Evolutionary conservation across 2,329 filamentous ascomycete species (phyloP).

Genomic region (Aspergillus hiratsukae): DNA sequence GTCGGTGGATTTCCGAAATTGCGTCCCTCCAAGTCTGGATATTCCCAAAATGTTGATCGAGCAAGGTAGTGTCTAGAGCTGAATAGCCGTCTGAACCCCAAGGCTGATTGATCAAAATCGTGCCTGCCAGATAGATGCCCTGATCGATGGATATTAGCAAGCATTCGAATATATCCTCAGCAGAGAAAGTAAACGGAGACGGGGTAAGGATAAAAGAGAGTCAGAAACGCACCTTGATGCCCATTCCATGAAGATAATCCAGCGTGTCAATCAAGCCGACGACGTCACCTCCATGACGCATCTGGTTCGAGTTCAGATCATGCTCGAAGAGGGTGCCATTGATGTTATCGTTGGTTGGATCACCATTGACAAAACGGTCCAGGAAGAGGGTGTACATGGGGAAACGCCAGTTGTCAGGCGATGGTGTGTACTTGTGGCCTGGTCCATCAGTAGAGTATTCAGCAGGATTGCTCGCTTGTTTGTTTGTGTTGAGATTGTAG

Average conservation of each 20-base stretch:
- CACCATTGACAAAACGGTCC: constrained; percentile 61
- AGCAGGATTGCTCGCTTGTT: constrained; percentile 50
- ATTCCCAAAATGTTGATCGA: constrained; percentile 60
- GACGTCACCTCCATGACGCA: constrained; percentile 60
- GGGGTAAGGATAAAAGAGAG: background rate
- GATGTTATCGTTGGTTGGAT: constrained; percentile 60
- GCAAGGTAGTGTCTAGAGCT: constrained; percentile 57
- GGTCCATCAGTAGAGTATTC: constrained; percentile 57
- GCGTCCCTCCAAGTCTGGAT: constrained; percentile 55
- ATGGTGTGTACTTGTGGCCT: constrained; percentile 49
- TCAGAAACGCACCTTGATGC: constrained; percentile 48
- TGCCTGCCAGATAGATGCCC: constrained; percentile 61
- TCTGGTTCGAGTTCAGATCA: constrained; percentile 56
- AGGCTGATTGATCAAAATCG: constrained; percentile 59
- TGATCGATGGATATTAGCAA: constrained; percentile 22
- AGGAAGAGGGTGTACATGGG: constrained; percentile 63
- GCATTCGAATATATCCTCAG: background rate
- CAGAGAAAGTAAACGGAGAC: background rate
- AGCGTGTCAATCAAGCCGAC: constrained; percentile 55
- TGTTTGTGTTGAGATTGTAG: constrained; percentile 60
- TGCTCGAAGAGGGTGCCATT: constrained; percentile 60
- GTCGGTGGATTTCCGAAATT: constrained; percentile 57
- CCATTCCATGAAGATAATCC: constrained; percentile 63
- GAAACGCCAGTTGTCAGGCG: constrained; percentile 60
- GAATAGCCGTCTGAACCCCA: constrained; percentile 61